A percentile compares a stretch with the other conserved stretches of the same genome.
Evolutionary conservation across 805 yeast genomes (phyloP).

Genomic region (Yamadazyma philogaea): DNA sequence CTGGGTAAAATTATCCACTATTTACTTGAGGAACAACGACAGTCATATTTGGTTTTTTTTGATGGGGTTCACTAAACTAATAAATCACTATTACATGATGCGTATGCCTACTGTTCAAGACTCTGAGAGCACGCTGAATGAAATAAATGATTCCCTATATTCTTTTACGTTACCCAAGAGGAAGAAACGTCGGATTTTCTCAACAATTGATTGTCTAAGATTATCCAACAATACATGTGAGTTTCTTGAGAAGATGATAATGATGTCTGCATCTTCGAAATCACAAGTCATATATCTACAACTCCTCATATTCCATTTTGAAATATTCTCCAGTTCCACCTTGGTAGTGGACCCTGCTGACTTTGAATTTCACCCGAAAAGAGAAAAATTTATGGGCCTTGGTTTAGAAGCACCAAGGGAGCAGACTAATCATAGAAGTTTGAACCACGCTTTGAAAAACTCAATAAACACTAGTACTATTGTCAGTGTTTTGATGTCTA

Average conservation of each 20-base stretch:
- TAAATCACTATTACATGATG: slow-evolving; percentile 28
- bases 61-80: slow-evolving; percentile 31
- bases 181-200: slow-evolving; percentile 1
- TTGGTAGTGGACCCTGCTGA: not conserved
- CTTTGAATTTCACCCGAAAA: not conserved
- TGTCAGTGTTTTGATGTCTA: not conserved
- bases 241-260: slow-evolving; percentile 25
- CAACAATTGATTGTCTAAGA: not conserved
- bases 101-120: not conserved
- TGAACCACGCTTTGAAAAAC: too few relatives aligned
- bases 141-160: not conserved
- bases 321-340: slow-evolving; percentile 4
- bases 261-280: slow-evolving; percentile 8
- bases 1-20: slow-evolving; percentile 27
- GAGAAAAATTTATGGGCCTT: not conserved
- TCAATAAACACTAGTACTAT: not conserved
- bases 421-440: not conserved
- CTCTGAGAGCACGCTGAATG: not conserved
- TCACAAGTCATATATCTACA: slow-evolving; percentile 18
- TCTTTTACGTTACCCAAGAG: slow-evolving; percentile 1
- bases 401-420: not conserved
- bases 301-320: slow-evolving; percentile 18
- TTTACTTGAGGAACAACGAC: slow-evolving; percentile 19
- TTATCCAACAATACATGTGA: slow-evolving; percentile 20
- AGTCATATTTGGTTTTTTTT: slow-evolving; percentile 40